phyloP scores from a whole-genome alignment of 805 yeast genomes.

The Candida palmyrensis region DNA sequence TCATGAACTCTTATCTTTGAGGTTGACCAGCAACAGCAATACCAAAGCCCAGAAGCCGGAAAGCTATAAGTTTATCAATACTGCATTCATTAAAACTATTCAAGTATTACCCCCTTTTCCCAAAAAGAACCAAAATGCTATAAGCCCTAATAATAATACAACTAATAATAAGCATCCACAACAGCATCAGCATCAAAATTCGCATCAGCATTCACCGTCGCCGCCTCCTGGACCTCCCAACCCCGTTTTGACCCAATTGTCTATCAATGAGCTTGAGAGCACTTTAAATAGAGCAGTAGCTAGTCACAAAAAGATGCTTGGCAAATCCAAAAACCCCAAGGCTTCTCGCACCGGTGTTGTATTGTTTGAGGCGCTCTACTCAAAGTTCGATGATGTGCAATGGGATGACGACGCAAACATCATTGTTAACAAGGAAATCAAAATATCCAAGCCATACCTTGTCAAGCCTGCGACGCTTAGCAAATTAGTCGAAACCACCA shows the following conservation, averaged over 20 bases:
- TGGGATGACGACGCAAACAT: constrained; percentile 33
- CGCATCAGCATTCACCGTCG: constrained; percentile 22
- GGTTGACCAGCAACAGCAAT: constrained; percentile 11
- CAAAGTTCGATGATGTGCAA: constrained; percentile 20
- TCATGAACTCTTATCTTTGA: constrained; percentile 37
- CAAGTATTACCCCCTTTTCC: constrained; percentile 28
- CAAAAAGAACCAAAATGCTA: constrained; percentile 28
- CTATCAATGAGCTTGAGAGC: constrained; percentile 16
- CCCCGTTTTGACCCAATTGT: constrained; percentile 7
- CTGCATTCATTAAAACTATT: constrained; percentile 52
- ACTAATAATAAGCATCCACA: constrained; percentile 9
- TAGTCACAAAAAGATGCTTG: constrained; percentile 28
- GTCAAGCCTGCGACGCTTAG: constrained; percentile 21
- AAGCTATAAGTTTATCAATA: constrained; percentile 48
- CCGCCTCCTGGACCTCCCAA: constrained; percentile 26
- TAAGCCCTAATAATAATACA: constrained; percentile 10
- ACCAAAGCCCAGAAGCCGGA: constrained; percentile 13
- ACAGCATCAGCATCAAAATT: constrained; percentile 13
- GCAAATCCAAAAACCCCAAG: constrained; percentile 14
- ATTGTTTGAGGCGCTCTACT: constrained; percentile 15
- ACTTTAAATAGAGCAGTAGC: constrained; percentile 22
- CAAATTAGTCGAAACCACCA: constrained; percentile 12
- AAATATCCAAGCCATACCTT: constrained; percentile 34
- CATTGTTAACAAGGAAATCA: constrained; percentile 30
- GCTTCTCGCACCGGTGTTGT: constrained; percentile 10